Evolutionary conservation across 768 basidiomycete genomes (phyloP), one percentile per base, ranked within the genome.

Genomic region (Tephrocybe sp.): DNA sequence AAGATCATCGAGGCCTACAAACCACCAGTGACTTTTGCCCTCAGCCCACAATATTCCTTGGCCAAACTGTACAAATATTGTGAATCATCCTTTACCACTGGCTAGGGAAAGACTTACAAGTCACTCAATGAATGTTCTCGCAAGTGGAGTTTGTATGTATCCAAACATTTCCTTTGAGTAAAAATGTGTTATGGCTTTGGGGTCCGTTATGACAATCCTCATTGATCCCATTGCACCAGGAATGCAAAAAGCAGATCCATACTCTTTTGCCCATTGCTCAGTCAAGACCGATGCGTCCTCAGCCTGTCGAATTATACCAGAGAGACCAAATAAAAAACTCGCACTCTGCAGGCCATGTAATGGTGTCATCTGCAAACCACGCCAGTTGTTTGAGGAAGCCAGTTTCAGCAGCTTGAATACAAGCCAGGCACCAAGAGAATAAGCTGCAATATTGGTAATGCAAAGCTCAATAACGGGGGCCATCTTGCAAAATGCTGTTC

Each of bases 161-260:
- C 65, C 69, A 42, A 66, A 78, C 0, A 80, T 77, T 45, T 84
- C 83, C 48, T 65, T 71, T 12, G 75, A 66, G 50, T 73, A 79
- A 36, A 80, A 72, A 54, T 84, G 79, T 0, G 73, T 68, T 17
- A 78, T 63, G 0, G 83, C 81, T 62, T 76, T 81, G 3, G 74
- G 74, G 54, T 80, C 80, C 38, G 69, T 67, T 4, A 80, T 61
- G 3, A 76, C 58, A 20, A 80, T 57, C 4, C 56, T 58, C 7
- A 45, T 62, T 0, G 67, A 58, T 0, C 75, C 75, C 5, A 80
- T 52, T 0, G 63, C 54, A 0, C 57, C 56, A 0, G 80, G 71
- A n/a, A 80, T 49, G 14, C 63, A 45, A 53, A 67, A 84, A 0
- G 71, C 77, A 1, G 72, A 57, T 6, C 84, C 83, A 28, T 80